Evolutionary conservation across 805 yeast species (phyloP), one percentile per base, ranked within the genome.

Genomic region (Wickerhamiella azymoides): DNA sequence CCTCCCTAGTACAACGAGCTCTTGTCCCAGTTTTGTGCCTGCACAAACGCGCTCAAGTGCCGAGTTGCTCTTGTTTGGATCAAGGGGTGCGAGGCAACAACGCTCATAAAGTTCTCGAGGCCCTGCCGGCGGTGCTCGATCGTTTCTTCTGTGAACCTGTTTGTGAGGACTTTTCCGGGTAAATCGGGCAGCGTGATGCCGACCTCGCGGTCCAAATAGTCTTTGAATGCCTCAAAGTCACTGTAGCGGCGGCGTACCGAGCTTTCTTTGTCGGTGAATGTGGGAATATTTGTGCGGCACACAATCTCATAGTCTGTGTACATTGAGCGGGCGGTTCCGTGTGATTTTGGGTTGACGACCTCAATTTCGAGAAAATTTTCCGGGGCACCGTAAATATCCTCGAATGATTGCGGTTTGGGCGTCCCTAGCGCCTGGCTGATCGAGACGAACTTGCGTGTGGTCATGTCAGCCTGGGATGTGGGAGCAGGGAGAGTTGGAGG

Each of bases 311-410:
- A 89, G 63, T 89, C 97, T 9, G 97, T 89, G 61, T 71, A 89
- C 78, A 79, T 76, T 25, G 76, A 72, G 27, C 77, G 64, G 18
- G 80, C 73, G 47, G 49, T 52, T 47, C 74, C 75, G 56, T 84
- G 93, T 0, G 94, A 84, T 51, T 76, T 75, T 10, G 94, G 93
- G 59, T 79, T 79, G 24, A 73, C 68, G 49, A 86, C 94, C 62
- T 88, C 96, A 30, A 92, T 78, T 63, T 89, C 98, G 36, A 89
- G 71, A 57, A 86, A 84, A 64, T 85, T 84, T 62, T 92, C 97
- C 0, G 96, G 97, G 55, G 83, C 94, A 0, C 93, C 95, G 58
- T 92, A 92, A 37, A 83, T 72, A 55, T 85, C 94, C 51, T 76
- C 82, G 60, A 36, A 21, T 8, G 49, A 19, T 32, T 40, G 49